phyloP scores from a whole-genome alignment of 106 monocot species.

The Gastrodia elata region DNA sequence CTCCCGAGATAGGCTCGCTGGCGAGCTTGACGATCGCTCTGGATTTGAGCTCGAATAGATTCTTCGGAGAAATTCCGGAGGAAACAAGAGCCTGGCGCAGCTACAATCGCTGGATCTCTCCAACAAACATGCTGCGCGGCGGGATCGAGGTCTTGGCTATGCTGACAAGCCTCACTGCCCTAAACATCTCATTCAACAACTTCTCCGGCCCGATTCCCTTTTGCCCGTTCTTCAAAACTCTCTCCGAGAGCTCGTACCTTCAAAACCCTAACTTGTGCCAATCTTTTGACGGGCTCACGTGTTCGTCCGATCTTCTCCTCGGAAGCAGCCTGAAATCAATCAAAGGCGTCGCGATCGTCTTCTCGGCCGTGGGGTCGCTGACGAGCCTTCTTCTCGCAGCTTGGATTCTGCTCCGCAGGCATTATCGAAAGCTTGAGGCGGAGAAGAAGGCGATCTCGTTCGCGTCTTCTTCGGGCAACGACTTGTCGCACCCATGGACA shows the following conservation, averaged over 20 bases:
- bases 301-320: conserved; percentile 40
- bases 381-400: conserved; percentile 20
- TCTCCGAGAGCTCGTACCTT: conserved; percentile 33
- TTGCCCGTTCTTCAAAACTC: conserved; percentile 54
- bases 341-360: conserved; percentile 34
- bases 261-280: conserved; percentile 44
- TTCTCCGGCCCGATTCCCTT: conserved; percentile 68
- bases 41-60: conserved; percentile 43
- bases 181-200: conserved; percentile 68
- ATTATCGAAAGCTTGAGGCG: conserved; percentile 22
- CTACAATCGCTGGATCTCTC: conserved; percentile 57
- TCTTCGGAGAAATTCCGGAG: conserved; percentile 39
- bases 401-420: conserved; percentile 47
- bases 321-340: conserved; percentile 35
- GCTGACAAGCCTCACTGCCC: conserved; percentile 50
- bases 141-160: conserved; percentile 33
- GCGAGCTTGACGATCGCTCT: conserved; percentile 50
- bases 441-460: conserved; percentile 20
- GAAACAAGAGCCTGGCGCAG: conserved; percentile 39
- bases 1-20: conserved; percentile 51
- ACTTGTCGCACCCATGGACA: conserved; percentile 66
- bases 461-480: conserved; percentile 31
- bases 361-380: conserved; percentile 27
- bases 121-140: conserved; percentile 41
- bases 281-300: conserved; percentile 46